Evolutionary conservation across 345 rosid species (phyloP).

Genomic region (Rhodamnia rubescens): DNA sequence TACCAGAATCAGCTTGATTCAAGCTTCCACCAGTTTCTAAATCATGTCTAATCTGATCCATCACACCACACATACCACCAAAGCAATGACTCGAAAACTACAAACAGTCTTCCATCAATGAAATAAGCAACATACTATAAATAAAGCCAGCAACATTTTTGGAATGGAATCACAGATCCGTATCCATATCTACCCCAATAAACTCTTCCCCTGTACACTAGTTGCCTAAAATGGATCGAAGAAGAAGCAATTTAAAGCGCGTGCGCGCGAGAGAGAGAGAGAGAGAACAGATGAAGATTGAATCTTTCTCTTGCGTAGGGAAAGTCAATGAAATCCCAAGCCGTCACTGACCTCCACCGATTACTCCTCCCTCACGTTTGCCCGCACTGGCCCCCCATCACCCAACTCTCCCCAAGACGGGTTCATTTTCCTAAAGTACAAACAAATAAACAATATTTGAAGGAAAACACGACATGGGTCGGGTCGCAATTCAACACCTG

Average conservation of each 20-base stretch:
- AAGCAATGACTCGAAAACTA: background rate
- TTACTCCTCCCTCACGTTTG: background rate
- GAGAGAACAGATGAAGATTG: background rate
- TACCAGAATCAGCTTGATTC: background rate
- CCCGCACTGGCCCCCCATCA: background rate
- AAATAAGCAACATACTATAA: background rate
- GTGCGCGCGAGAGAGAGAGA: too few species aligned
- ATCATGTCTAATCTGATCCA: background rate
- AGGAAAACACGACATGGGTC: background rate
- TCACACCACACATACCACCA: background rate
- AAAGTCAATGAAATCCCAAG: background rate
- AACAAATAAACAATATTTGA: background rate
- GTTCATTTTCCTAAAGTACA: background rate
- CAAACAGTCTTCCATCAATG: background rate
- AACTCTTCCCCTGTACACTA: background rate
- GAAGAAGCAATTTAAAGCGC: background rate
- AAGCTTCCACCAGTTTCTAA: background rate
- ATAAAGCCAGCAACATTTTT: background rate
- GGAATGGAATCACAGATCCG: background rate
- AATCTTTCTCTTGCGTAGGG: background rate
- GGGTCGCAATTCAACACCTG: background rate
- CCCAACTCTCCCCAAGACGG: background rate
- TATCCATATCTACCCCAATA: background rate
- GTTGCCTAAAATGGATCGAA: background rate
- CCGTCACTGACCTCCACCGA: background rate